Base-by-base conservation (phyloP, 129 eudicot genomes). In the Escallonia rubra region DNA sequence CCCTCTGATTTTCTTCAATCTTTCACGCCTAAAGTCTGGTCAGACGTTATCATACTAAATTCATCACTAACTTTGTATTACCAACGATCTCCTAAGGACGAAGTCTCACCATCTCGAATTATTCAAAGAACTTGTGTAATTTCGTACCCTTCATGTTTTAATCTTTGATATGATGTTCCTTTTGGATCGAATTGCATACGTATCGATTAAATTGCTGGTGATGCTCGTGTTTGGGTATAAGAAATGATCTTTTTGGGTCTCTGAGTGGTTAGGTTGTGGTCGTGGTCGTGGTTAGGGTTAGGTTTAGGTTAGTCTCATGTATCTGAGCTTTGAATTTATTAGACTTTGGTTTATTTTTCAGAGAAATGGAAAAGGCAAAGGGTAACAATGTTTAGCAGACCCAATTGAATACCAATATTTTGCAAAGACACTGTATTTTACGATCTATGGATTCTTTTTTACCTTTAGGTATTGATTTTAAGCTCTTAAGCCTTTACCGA, bases 121-220 rank as follows among this genome's bases (percentile, higher is more conserved):
- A 59, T 4, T 52, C 78, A 44, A 46, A 52, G 67, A 63, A 62
- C 62, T 60, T 70, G 47, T 69, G 88, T 86, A 86, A 86, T 83
- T 75, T 41, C 84, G 69, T 45, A 48, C 68, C 34, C 80, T 58
- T 63, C 63, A 44, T 81, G 38, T 76, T 56, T 64, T 68, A 2
- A 39, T 39, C 40, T 63, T 59, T 63, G 41, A 54, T 64, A 46
- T 52, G 60, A 4, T 70, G 75, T 71, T 58, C 8, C 41, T 47
- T 52, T 67, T 48, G 49, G 63, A 65, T 74, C 56, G 76, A 15
- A 12, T 72, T 15, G 62, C 46, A 8, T 54, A 65, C 34, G 40
- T 65, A 47, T 74, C 45, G 57, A 6, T 43, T 70, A 10, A 70
- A 47, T 38, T 7, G 50, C 50, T 44, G 66, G 51, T 52, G 44